phyloP scores from a whole-genome alignment of 148 eudicot species.

The Salicornia ramosissima region DNA sequence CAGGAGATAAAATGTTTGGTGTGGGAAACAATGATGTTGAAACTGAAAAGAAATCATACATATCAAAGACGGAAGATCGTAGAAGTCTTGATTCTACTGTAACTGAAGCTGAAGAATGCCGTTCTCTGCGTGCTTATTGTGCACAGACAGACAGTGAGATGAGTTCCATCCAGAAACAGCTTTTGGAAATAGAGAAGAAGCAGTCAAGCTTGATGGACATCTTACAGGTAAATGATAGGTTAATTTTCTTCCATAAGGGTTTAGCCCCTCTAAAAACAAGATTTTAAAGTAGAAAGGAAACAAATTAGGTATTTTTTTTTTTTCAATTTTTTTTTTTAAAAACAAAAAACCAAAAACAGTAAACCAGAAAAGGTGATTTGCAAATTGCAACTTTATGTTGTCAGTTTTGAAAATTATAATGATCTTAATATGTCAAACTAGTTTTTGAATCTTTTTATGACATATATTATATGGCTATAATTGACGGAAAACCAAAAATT shows the following conservation, averaged over 20 bases:
- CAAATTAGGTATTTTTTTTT: no score
- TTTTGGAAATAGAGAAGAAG: constrained; percentile 67
- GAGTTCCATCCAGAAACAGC: constrained; percentile 52
- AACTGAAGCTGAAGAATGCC: constrained; percentile 52
- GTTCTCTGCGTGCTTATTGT: constrained; percentile 38
- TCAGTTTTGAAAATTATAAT: no score
- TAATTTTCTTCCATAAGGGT: background rate
- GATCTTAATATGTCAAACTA: no score
- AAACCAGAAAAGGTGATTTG: no score
- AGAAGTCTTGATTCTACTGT: constrained; percentile 69
- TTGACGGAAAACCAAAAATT: no score
- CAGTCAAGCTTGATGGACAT: constrained; percentile 72
- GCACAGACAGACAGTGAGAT: constrained; percentile 52
- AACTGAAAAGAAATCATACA: constrained; percentile 39
- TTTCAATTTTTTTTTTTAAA: no score
- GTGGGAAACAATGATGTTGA: constrained; percentile 37
- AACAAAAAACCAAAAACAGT: no score
- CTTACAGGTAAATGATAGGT: constrained; percentile 52
- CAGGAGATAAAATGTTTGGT: constrained; percentile 30
- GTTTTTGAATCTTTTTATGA: no score
- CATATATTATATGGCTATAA: no score
- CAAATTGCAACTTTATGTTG: no score
- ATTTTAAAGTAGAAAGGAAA: no score
- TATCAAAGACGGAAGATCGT: constrained; percentile 43
- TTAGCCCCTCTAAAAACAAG: background rate